These are phyloP conservation scores for Pseudozyma flocculosa DNA, from an alignment of 1,284 basidiomycete species.

Conservation along the genomic window DNA sequence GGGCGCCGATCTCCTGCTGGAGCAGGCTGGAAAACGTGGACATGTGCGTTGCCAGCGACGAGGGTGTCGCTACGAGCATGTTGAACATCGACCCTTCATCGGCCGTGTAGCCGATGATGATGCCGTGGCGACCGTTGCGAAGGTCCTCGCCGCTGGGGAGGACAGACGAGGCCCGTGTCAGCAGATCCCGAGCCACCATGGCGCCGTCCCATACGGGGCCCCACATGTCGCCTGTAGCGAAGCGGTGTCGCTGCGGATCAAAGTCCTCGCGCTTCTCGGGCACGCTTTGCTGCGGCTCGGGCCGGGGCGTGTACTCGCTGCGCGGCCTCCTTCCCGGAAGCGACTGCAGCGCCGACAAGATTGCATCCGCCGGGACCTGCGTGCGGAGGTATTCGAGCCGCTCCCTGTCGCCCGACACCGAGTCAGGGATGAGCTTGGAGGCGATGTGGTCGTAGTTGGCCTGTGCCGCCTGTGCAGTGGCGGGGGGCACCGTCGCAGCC, in stretches of 20 bases:
- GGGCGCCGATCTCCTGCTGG: too few species aligned
- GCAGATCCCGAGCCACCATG: constrained; percentile 17
- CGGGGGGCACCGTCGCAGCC: constrained; percentile 21
- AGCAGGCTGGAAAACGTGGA: constrained; percentile 6
- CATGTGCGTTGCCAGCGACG: constrained; percentile 16
- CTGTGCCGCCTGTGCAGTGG: constrained; percentile 24
- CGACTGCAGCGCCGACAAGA: constrained; percentile 2
- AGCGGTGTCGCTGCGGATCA: not conserved
- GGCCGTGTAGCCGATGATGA: constrained; percentile 28
- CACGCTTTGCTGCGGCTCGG: constrained; percentile 1
- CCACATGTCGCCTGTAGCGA: constrained; percentile 22
- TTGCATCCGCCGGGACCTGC: constrained; percentile 16
- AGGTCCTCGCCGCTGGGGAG: too few species aligned
- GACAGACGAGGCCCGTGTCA: too few species aligned
- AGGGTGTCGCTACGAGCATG: constrained; percentile 20
- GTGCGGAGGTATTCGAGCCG: constrained; percentile 25
- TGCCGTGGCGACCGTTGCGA: constrained; percentile 21
- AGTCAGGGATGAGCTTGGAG: constrained; percentile 6
- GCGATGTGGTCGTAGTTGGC: constrained; percentile 26
- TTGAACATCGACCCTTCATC: constrained; percentile 47
- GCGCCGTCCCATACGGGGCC: constrained; percentile 40
- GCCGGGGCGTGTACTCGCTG: constrained; percentile 19
- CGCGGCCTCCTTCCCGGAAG: constrained; percentile 9
- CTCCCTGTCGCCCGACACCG: constrained; percentile 13
- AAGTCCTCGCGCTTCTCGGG: constrained; percentile 17